Evolutionary conservation across 345 rosid genomes (phyloP).

Genomic region (Salix exigua): DNA sequence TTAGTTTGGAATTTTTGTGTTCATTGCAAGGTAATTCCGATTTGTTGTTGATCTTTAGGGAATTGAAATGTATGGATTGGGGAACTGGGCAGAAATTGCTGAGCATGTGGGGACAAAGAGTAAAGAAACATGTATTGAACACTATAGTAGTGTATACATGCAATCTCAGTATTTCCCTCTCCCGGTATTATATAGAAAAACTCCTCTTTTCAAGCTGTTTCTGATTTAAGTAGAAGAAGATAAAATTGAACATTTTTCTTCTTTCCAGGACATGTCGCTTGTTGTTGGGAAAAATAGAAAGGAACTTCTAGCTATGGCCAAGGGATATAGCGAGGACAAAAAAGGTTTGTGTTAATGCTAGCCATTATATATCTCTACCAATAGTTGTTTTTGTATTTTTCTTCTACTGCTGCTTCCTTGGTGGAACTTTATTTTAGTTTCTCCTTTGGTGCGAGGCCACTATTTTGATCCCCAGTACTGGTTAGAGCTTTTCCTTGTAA

Average conservation of each 20-base stretch:
- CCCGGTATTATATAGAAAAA: slow-evolving; percentile 51
- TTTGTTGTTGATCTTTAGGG: slow-evolving; percentile 46
- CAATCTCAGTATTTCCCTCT: slow-evolving; percentile 85
- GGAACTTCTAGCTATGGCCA: slow-evolving; percentile 98
- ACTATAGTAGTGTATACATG: slow-evolving; percentile 67
- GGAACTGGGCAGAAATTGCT: slow-evolving; percentile 93
- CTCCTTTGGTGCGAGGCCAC: background rate
- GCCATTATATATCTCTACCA: background rate
- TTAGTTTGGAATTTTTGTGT: background rate
- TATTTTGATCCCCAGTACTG: background rate
- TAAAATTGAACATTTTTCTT: slow-evolving; percentile 2
- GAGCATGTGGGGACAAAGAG: slow-evolving; percentile 98
- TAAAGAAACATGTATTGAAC: slow-evolving; percentile 84
- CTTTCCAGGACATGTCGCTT: slow-evolving; percentile 85
- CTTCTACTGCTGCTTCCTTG: slow-evolving; percentile 1
- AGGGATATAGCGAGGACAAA: slow-evolving; percentile 78
- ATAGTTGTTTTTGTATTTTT: background rate
- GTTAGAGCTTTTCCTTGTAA: background rate
- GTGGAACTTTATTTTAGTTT: background rate
- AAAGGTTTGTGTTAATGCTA: slow-evolving; percentile 47
- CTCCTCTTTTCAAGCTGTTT: background rate
- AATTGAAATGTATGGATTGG: slow-evolving; percentile 95
- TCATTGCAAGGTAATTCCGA: background rate
- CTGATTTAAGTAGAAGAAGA: background rate
- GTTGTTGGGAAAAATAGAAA: slow-evolving; percentile 87